phyloP scores from a whole-genome alignment of 2,329 filamentous ascomycete species.

The Tolypocladium tundrense region DNA sequence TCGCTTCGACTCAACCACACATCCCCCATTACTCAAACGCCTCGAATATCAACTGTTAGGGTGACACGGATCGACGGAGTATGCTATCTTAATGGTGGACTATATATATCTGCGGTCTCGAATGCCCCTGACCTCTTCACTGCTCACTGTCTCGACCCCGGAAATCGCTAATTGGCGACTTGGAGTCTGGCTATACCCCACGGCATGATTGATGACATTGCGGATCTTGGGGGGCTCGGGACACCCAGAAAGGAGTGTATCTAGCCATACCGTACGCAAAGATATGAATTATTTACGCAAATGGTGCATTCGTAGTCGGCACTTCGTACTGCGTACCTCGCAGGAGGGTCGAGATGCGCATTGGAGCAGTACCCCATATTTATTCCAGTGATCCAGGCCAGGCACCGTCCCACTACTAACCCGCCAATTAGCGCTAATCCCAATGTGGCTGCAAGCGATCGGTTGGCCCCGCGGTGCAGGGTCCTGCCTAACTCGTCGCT shows the following conservation, averaged over 20 bases:
- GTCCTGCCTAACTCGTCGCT: neutral
- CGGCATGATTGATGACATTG: conserved; percentile 11
- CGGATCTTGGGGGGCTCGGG: conserved; percentile 7
- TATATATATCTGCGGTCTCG: conserved; percentile 8
- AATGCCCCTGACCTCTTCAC: conserved; percentile 8
- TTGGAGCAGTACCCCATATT: neutral
- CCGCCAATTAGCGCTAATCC: neutral
- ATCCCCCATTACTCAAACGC: neutral
- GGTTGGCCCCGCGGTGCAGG: neutral
- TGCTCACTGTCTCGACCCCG: conserved; percentile 5
- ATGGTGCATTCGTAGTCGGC: neutral
- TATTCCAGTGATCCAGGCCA: neutral
- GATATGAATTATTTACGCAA: conserved; percentile 7
- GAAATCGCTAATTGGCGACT: conserved; percentile 1
- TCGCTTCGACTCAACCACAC: conserved; percentile 2
- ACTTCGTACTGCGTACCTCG: too few relatives aligned
- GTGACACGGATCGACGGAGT: conserved; percentile 5
- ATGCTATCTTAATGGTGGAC: conserved; percentile 9
- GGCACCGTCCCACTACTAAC: neutral
- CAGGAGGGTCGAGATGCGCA: neutral
- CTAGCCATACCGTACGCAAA: conserved; percentile 12
- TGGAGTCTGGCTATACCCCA: conserved; percentile 8
- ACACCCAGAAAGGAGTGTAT: conserved; percentile 12
- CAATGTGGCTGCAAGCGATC: neutral
- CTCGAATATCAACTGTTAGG: neutral